Percentiles rank a stretch among this genome's conserved stretches.
Evolutionary conservation across 352 stramenopile genomes (phyloP).

Genomic region (Pythium dissimile): DNA sequence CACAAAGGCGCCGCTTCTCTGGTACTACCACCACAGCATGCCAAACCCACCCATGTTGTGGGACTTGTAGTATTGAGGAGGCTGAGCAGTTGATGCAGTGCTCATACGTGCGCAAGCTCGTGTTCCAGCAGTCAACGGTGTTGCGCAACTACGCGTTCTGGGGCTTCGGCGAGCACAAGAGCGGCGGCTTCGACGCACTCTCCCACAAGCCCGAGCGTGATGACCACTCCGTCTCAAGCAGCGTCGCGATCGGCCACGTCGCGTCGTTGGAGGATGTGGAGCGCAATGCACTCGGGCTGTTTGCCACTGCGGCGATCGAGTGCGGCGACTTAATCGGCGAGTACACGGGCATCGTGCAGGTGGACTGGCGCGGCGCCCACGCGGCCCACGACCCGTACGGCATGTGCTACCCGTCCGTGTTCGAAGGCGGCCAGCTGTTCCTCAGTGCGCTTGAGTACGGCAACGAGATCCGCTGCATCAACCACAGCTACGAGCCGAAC

Average conservation of each 20-base stretch:
- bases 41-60: neutral
- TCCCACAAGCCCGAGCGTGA: neutral
- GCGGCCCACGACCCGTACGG: conserved; percentile 61
- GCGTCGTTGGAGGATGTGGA: conserved; percentile 34
- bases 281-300: conserved; percentile 53
- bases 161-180: conserved; percentile 50
- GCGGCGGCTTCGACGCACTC: conserved; percentile 42
- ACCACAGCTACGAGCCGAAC: conserved; percentile 63
- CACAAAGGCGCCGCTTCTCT: neutral
- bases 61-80: conserved; percentile 26
- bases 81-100: conserved; percentile 65
- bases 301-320: conserved; percentile 42
- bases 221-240: conserved; percentile 29
- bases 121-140: conserved; percentile 61
- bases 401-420: conserved; percentile 70
- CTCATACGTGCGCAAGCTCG: conserved; percentile 56
- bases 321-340: conserved; percentile 52
- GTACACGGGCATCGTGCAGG: conserved; percentile 60
- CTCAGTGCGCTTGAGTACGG: conserved; percentile 65
- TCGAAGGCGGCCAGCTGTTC: conserved; percentile 60
- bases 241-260: conserved; percentile 56
- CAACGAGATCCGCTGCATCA: conserved; percentile 77
- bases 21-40: neutral
- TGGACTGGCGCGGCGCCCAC: neutral
- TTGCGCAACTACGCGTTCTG: conserved; percentile 77